Conservation (phyloP, 306 rosid genomes). For the Cyclanthera cordifolia region DNA sequence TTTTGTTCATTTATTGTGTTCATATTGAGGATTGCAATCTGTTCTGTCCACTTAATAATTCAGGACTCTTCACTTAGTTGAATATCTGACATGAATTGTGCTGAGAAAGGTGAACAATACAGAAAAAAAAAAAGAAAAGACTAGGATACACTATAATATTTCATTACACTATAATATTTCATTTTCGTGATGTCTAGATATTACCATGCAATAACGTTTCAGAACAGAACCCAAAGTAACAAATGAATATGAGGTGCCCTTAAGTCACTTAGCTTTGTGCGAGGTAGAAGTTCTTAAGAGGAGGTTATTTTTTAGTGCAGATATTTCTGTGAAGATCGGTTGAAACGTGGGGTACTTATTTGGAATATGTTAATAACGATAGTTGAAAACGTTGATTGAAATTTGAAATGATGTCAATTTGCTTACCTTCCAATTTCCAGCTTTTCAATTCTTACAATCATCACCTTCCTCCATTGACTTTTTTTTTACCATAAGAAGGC, state of each 20-base stretch:
- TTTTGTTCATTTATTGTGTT: neutral
- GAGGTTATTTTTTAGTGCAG: neutral
- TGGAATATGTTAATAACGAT: neutral
- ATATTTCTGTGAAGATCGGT: neutral
- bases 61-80: neutral
- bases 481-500: too few species aligned
- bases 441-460: too few species aligned
- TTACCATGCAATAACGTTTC: neutral
- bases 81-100: neutral
- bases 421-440: too few species aligned
- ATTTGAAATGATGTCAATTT: too few species aligned
- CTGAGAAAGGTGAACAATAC: neutral
- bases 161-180: too few species aligned
- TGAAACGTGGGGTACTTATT: neutral
- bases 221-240: neutral
- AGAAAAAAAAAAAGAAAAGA: too few species aligned
- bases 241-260: neutral
- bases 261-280: neutral
- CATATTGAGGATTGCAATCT: neutral
- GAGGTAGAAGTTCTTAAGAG: neutral
- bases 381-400: neutral
- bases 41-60: neutral
- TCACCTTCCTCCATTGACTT: too few species aligned
- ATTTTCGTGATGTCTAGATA: neutral
- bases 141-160: neutral